phyloP scores from a whole-genome alignment of 495 filamentous ascomycete species.

The Hypoxylon crocopeplum region DNA sequence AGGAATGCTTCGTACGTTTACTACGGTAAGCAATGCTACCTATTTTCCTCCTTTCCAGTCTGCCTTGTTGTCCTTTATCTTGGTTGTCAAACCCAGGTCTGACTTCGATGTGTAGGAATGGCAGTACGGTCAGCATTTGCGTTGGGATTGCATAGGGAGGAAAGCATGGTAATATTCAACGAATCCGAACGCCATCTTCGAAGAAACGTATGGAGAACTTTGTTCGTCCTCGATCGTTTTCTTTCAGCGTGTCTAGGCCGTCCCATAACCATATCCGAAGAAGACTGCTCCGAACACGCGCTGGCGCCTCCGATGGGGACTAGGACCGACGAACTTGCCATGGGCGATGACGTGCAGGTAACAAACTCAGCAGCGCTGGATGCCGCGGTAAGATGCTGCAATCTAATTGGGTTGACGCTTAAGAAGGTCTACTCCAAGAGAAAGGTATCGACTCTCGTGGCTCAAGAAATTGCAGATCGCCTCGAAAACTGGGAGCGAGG shows the following conservation, averaged over 20 bases:
- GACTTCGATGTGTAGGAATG: conserved; percentile 56
- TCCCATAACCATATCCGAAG: conserved; percentile 66
- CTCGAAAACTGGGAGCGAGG: conserved; percentile 58
- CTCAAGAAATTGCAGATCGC: conserved; percentile 69
- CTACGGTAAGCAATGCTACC: conserved; percentile 49
- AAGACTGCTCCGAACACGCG: conserved; percentile 62
- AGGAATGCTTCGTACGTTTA: conserved; percentile 67
- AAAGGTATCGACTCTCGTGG: conserved; percentile 70
- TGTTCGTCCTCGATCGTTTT: conserved; percentile 69
- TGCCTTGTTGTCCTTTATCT: neutral
- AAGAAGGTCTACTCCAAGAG: conserved; percentile 72
- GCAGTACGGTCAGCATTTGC: conserved; percentile 67
- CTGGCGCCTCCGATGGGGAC: conserved; percentile 49
- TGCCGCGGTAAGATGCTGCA: conserved; percentile 62
- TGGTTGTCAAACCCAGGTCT: conserved; percentile 2
- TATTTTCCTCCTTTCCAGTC: neutral
- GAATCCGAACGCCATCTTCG: conserved; percentile 52
- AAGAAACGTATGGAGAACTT: conserved; percentile 64
- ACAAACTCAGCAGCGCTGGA: conserved; percentile 53
- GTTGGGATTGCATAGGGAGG: conserved; percentile 66
- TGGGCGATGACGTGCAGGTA: conserved; percentile 10
- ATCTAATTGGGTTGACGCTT: conserved; percentile 70
- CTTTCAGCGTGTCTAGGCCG: conserved; percentile 64
- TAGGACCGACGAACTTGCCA: conserved; percentile 21
- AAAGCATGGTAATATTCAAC: conserved; percentile 62